These are phyloP conservation scores for Cardamine resedifolia DNA, from an alignment of 345 rosid genomes.

Conservation along the genomic window DNA sequence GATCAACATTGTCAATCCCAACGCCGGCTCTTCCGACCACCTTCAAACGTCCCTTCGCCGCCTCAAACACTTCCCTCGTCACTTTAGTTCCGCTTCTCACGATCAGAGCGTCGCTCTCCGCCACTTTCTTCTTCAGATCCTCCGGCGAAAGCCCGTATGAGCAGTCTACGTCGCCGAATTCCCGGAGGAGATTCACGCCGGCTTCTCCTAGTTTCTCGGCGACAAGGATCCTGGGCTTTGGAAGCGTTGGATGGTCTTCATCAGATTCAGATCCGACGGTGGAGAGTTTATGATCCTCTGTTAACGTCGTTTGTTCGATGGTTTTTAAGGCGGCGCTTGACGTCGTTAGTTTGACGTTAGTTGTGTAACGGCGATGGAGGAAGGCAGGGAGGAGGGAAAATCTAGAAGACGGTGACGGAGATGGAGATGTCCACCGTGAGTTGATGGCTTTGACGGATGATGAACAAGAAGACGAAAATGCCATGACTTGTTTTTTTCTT, in stretches of 20 bases:
- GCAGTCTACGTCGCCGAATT: slow-evolving; percentile 65
- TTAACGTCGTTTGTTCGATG: slow-evolving; percentile 26
- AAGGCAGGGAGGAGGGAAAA: slow-evolving; percentile 1
- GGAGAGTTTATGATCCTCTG: slow-evolving; percentile 8
- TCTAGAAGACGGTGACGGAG: slow-evolving; percentile 23
- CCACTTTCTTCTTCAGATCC: slow-evolving; percentile 56
- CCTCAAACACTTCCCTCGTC: slow-evolving; percentile 71
- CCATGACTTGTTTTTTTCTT: slow-evolving; percentile 19
- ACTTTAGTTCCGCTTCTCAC: slow-evolving; percentile 93
- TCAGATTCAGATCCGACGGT: slow-evolving; percentile 18
- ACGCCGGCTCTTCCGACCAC: slow-evolving; percentile 90
- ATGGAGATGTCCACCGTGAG: slow-evolving; percentile 31
- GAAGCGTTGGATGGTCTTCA: neutral
- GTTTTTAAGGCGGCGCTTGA: slow-evolving; percentile 18
- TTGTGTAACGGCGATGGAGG: slow-evolving; percentile 29
- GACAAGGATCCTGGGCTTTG: slow-evolving; percentile 55
- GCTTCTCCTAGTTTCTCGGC: slow-evolving; percentile 87
- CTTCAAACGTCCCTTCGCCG: slow-evolving; percentile 65
- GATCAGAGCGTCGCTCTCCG: slow-evolving; percentile 64
- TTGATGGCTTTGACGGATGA: slow-evolving; percentile 38
- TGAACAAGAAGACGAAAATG: slow-evolving; percentile 38
- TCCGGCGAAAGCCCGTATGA: slow-evolving; percentile 60
- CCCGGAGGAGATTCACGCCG: slow-evolving; percentile 56
- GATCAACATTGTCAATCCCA: slow-evolving; percentile 83
- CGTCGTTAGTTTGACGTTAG: slow-evolving; percentile 1